Base-by-base conservation (phyloP, 2,329 filamentous ascomycete genomes). In the Aureobasidium mangrovei region DNA sequence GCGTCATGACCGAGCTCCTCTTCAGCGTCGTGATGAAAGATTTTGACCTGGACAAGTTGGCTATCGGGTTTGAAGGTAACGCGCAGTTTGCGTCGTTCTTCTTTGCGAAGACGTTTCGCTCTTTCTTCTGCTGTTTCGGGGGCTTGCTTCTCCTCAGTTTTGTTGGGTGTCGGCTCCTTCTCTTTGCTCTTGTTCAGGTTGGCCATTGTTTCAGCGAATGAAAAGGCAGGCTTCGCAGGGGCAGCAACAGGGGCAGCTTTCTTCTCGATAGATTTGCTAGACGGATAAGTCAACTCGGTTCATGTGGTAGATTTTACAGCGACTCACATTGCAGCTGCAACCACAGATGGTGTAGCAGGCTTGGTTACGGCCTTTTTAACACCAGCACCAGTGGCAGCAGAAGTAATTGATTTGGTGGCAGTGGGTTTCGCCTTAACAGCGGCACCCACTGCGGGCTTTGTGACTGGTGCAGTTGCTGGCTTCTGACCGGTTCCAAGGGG, bases 51-150 rank as follows among this genome's bases (percentile, higher is more conserved):
- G 1, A 83, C 83, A 31, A 91, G 75, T 31, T 82, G 78, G 18
- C 78, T 72, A 47, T 85, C 85, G 0, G 81, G 77, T 64, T 84
- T 86, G 77, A 86, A 91, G 5, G 72, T 78, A 4, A 91, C 87
- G 9, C 83, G 78, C 26, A 90, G 72, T 59, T 85, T 81, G 35
- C 85, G 78, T 46, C 86, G 79, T 56, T 81, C 77, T 65, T 90
- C 85, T 63, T 88, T 90, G 35, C 85, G 81, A 4, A 88, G 71
- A 8, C 87, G 80, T 62, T 82, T 85, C 1, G 76, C 72, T 61
- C 76, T 83, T 64, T 88, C 78, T 61, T 87, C 84, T 0, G 81
- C 72, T 0, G 84, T 88, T 66, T 91, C 86, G 0, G 76, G 72
- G 0, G 74, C 70, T 18, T 67, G 65, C 56, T 70, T 72, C 58